A percentile compares a stretch with the other conserved stretches of the same genome.
phyloP scores from a whole-genome alignment of 495 filamentous ascomycete genomes.

The Beverwykella pulmonaria region DNA sequence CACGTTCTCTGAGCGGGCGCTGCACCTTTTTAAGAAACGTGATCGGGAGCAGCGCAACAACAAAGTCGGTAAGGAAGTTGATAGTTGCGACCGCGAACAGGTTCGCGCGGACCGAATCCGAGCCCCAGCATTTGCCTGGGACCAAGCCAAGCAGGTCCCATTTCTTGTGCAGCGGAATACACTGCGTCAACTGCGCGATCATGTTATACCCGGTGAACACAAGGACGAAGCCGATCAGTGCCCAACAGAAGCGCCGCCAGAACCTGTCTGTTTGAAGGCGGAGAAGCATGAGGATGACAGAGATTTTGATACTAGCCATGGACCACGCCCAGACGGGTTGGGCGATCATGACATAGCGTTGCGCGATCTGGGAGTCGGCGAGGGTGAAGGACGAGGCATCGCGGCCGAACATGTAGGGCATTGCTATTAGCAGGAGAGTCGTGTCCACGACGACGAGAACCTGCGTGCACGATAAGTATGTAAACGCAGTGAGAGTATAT shows the following conservation, averaged over 20 bases:
- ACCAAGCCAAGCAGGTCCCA: slow-evolving; percentile 38
- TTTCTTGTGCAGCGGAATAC: slow-evolving; percentile 37
- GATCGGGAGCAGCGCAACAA: slow-evolving; percentile 43
- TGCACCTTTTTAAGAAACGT: slow-evolving; percentile 43
- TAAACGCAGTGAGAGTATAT: neutral
- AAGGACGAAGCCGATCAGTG: slow-evolving; percentile 28
- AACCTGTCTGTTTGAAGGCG: slow-evolving; percentile 34
- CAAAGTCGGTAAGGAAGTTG: slow-evolving; percentile 42
- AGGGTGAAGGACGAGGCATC: slow-evolving; percentile 11
- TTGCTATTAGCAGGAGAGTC: slow-evolving; percentile 1
- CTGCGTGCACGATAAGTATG: neutral
- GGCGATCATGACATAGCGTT: slow-evolving; percentile 34
- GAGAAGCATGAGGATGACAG: slow-evolving; percentile 42
- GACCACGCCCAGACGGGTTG: slow-evolving; percentile 25
- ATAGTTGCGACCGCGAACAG: slow-evolving; percentile 35
- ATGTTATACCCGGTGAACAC: slow-evolving; percentile 23
- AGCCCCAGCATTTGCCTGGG: slow-evolving; percentile 35
- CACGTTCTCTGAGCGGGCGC: slow-evolving; percentile 41
- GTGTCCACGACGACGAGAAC: slow-evolving; percentile 28
- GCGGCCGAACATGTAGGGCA: slow-evolving; percentile 5
- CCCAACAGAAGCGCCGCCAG: slow-evolving; percentile 38
- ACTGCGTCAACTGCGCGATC: slow-evolving; percentile 36
- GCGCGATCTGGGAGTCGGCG: slow-evolving; percentile 13
- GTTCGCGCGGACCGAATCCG: slow-evolving; percentile 16
- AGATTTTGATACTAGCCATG: slow-evolving; percentile 37